These are phyloP conservation scores for Trichoderma atrobrunneum DNA, from an alignment of 2,329 filamentous ascomycete species.

Conservation along the genomic window DNA sequence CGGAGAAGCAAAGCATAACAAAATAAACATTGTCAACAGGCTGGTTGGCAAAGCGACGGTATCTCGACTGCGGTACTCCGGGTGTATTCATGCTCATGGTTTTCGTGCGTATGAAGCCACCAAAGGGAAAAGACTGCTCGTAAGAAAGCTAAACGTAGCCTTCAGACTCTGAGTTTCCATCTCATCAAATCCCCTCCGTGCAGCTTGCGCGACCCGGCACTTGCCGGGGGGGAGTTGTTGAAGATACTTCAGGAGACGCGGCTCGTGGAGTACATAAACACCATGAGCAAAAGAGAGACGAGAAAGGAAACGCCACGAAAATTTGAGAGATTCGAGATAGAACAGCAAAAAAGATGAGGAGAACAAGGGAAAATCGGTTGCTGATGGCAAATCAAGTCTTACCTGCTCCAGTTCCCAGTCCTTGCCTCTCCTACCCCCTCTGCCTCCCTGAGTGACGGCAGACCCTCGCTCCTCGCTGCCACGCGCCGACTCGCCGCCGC, in stretches of 20 bases:
- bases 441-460: constrained; percentile 55
- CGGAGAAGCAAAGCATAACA: neutral
- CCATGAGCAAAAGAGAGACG: neutral
- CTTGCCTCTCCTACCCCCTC: constrained; percentile 70
- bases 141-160: neutral
- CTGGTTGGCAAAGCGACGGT: neutral
- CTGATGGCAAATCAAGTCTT: constrained; percentile 32
- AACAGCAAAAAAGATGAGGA: neutral
- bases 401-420: constrained; percentile 84
- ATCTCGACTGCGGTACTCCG: neutral
- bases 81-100: neutral
- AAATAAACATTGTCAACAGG: neutral
- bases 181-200: neutral
- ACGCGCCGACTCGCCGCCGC: constrained; percentile 51
- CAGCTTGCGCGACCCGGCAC: neutral
- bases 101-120: neutral
- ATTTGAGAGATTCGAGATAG: neutral
- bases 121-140: neutral
- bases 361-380: neutral
- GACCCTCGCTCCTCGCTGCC: constrained; percentile 76
- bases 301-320: neutral
- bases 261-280: neutral
- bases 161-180: neutral
- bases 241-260: neutral
- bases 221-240: neutral